A percentile compares a stretch with the other conserved stretches of the same genome.
Conservation (phyloP, 139 green algal species). For the Gonium pectorale region DNA sequence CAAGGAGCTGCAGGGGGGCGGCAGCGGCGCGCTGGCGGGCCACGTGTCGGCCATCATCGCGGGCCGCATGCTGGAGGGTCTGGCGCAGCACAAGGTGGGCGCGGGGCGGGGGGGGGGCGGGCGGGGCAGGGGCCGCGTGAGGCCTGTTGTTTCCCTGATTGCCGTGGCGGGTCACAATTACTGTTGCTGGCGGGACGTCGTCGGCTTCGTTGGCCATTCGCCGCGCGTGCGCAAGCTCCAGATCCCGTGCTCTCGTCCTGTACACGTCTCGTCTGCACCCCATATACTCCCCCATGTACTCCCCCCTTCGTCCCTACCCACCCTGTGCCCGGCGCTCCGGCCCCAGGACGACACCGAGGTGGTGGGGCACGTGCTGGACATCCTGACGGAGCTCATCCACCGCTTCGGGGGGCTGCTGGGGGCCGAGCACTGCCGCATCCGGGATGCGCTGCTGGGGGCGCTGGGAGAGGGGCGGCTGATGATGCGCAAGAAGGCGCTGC, state of each 20-base stretch:
- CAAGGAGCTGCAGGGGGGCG: constrained; percentile 49
- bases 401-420: constrained; percentile 76
- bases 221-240: too few relatives aligned
- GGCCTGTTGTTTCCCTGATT: too few relatives aligned
- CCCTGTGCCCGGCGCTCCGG: neutral
- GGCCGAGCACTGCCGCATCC: constrained; percentile 60
- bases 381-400: constrained; percentile 76
- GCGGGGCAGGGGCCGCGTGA: neutral
- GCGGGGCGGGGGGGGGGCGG: neutral
- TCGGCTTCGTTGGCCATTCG: too few relatives aligned
- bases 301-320: neutral
- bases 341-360: constrained; percentile 60
- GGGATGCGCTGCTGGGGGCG: constrained; percentile 69
- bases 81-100: constrained; percentile 38
- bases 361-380: constrained; percentile 77
- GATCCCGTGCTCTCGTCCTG: too few relatives aligned
- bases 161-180: too few relatives aligned
- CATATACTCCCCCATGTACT: too few relatives aligned
- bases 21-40: constrained; percentile 41
- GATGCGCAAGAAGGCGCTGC: constrained; percentile 80
- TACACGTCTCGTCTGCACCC: too few relatives aligned
- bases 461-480: constrained; percentile 72
- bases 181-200: too few relatives aligned
- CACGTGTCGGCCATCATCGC: constrained; percentile 51
- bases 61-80: constrained; percentile 48